Conservation (phyloP, 768 basidiomycete genomes). For the Suillus subluteus region DNA sequence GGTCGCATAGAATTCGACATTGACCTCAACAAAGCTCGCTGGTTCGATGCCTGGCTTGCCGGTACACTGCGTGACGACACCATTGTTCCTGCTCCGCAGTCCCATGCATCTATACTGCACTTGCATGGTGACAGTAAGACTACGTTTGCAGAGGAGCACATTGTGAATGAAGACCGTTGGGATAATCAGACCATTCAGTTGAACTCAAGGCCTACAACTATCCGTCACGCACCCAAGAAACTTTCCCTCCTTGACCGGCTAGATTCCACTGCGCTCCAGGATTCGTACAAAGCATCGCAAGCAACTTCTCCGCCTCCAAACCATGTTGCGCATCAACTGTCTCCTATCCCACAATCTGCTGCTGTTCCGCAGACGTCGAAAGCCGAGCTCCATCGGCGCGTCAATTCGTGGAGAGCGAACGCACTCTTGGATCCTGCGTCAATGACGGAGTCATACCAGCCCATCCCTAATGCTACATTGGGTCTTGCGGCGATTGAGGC, state of each 20-base stretch:
- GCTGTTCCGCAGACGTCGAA: slow-evolving; percentile 59
- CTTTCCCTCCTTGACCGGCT: slow-evolving; percentile 71
- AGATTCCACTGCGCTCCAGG: slow-evolving; percentile 46
- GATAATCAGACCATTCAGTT: slow-evolving; percentile 24
- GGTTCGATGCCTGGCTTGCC: slow-evolving; percentile 75
- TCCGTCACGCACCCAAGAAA: slow-evolving; percentile 63
- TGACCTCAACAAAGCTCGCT: slow-evolving; percentile 72
- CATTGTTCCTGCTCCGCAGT: slow-evolving; percentile 39
- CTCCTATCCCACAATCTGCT: slow-evolving; percentile 66
- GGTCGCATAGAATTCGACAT: slow-evolving; percentile 90
- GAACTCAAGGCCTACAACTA: slow-evolving; percentile 30
- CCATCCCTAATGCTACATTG: slow-evolving; percentile 15
- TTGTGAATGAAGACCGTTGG: slow-evolving; percentile 40
- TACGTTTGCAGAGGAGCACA: slow-evolving; percentile 46
- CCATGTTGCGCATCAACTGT: slow-evolving; percentile 43
- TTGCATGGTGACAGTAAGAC: slow-evolving; percentile 58
- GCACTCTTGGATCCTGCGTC: slow-evolving; percentile 54
- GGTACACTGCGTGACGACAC: slow-evolving; percentile 51
- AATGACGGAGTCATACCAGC: slow-evolving; percentile 40
- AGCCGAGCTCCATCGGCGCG: slow-evolving; percentile 54
- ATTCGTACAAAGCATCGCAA: slow-evolving; percentile 34
- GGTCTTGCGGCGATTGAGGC: slow-evolving; percentile 18
- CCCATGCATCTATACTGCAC: slow-evolving; percentile 51
- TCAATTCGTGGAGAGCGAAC: slow-evolving; percentile 69
- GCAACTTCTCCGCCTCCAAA: slow-evolving; percentile 24